A percentile compares a stretch with the other conserved stretches of the same genome.
Conservation (phyloP, 768 basidiomycete species). For the Clitopilus hobsonii region DNA sequence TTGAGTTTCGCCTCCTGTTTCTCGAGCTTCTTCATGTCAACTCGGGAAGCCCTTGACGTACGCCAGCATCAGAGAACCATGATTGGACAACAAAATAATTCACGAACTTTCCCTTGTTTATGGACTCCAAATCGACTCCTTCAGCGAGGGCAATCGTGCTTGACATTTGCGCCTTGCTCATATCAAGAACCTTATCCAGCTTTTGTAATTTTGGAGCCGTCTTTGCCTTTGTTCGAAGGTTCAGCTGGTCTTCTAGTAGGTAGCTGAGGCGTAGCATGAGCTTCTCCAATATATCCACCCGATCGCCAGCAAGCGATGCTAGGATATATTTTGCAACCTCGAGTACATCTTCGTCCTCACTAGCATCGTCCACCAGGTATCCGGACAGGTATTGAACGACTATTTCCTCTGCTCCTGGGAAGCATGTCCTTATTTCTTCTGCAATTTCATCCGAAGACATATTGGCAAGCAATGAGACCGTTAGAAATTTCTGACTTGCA, state of each 20-base stretch:
- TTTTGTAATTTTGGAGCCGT: slow-evolving; percentile 67
- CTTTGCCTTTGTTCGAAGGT: slow-evolving; percentile 49
- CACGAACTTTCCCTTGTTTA: slow-evolving; percentile 88
- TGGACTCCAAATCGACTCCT: slow-evolving; percentile 86
- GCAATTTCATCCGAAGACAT: slow-evolving; percentile 78
- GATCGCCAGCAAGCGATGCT: slow-evolving; percentile 67
- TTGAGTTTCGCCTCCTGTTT: slow-evolving; percentile 96
- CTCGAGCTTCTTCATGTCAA: slow-evolving; percentile 93
- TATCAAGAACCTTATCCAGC: slow-evolving; percentile 83
- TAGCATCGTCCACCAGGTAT: slow-evolving; percentile 84
- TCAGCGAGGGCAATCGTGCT: slow-evolving; percentile 75
- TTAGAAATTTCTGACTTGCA: neutral
- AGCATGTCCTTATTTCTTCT: slow-evolving; percentile 63
- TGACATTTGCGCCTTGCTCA: slow-evolving; percentile 79
- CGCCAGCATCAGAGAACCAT: slow-evolving; percentile 11
- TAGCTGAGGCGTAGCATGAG: slow-evolving; percentile 64
- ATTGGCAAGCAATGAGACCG: neutral
- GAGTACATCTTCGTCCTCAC: slow-evolving; percentile 85
- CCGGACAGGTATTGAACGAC: slow-evolving; percentile 86
- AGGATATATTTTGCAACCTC: slow-evolving; percentile 70
- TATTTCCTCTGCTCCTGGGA: slow-evolving; percentile 80
- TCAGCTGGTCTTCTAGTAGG: slow-evolving; percentile 62
- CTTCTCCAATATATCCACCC: slow-evolving; percentile 51
- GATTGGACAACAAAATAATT: slow-evolving; percentile 1
- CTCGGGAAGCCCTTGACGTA: slow-evolving; percentile 69